Base-by-base conservation (phyloP, 371 early-diverging fungal genomes). In the Actinomucor elegans region DNA sequence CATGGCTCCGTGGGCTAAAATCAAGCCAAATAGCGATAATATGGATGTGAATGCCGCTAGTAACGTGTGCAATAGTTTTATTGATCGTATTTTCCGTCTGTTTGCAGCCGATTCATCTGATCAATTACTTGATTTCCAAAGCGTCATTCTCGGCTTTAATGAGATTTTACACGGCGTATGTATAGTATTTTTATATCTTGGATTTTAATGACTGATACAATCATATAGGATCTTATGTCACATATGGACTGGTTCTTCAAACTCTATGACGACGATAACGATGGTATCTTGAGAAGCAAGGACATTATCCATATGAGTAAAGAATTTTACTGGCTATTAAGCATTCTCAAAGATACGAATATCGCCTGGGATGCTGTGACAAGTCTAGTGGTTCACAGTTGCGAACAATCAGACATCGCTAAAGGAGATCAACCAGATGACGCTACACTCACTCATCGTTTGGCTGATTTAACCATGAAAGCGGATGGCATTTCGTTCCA, bases 281-380 rank as follows among this genome's bases (percentile, higher is more conserved):
- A 90, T 54, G 85, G 81, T 4, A 53, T 68, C 9, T 64, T 95
- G 35, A 78, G 61, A 18, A 81, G 86, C 33, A 80, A 88, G 33
- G 92, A 94, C 57, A 79, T 92, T 28, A 77, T 93, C 47, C 81
- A 85, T 36, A 74, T 94, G 62, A 89, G 92, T 4, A 95, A 95
- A 68, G 85, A 87, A 41, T 60, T 95, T 4, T 73, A 94, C 27
- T 90, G 86, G 60, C 61, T 92, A 7, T 69, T 66, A 14, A 37
- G 57, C 7, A 24, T 53, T 0, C 17, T 57, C 2, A 60, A 57
- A 40, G 66, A 57, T 18, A 44, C 28, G 12, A 44, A 52, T 5
- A 60, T 66, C 23, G 66, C 66, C 0, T 66, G 66, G 66, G 66
- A 66, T 35, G 57, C 66, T 4, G 60, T 57, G 1, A 60, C 56